phyloP scores from a whole-genome alignment of 441 rosid species.

The Geranium incanum region DNA sequence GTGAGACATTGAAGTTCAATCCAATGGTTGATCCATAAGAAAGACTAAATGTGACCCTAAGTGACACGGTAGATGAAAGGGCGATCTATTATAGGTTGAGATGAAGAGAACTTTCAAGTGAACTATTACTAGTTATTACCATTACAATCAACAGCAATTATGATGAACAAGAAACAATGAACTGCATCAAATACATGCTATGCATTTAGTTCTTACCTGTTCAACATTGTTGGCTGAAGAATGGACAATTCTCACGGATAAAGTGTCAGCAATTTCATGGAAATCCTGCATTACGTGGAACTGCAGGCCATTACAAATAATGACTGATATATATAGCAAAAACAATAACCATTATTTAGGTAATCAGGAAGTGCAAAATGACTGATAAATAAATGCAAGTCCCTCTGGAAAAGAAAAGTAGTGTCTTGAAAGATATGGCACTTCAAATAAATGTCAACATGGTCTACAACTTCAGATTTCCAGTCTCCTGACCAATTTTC shows the following conservation, averaged over 20 bases:
- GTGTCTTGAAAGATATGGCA: neutral
- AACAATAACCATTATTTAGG: neutral
- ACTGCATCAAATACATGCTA: conserved; percentile 3
- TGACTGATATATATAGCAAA: too few species aligned
- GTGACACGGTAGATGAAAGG: neutral
- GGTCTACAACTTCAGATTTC: too few species aligned
- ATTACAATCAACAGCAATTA: neutral
- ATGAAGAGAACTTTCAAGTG: neutral
- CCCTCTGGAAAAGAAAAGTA: too few species aligned
- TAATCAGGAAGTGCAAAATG: neutral
- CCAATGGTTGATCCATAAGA: neutral
- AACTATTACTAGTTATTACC: neutral
- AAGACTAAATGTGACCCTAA: neutral
- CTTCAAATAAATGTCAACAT: too few species aligned
- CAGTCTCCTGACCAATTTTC: too few species aligned
- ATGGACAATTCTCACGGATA: conserved; percentile 39
- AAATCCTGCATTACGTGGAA: conserved; percentile 34
- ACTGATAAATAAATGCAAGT: neutral
- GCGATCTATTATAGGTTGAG: neutral
- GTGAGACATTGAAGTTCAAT: too few species aligned
- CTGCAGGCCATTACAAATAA: conserved; percentile 9
- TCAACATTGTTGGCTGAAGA: conserved; percentile 61
- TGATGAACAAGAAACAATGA: conserved; percentile 11
- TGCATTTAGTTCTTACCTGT: conserved; percentile 31
- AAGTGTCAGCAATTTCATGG: conserved; percentile 36